Conservation (phyloP, 345 rosid species). For the Diplotaxis tenuifolia region DNA sequence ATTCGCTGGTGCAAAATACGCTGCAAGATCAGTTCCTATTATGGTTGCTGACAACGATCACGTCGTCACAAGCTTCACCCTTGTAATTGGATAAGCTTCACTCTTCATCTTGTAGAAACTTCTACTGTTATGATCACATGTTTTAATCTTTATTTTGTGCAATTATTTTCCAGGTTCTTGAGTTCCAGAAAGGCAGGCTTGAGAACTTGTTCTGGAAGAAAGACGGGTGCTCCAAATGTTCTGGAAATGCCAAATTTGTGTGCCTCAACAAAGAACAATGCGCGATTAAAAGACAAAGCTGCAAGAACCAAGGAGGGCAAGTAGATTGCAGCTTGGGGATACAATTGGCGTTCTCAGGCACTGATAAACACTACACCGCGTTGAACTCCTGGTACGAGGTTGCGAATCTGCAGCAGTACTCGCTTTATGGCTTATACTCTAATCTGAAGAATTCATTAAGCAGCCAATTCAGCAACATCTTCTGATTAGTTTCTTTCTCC, state of each 20-base stretch:
- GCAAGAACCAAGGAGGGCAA: conserved; percentile 65
- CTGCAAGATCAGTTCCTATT: conserved; percentile 81
- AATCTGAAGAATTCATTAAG: conserved; percentile 74
- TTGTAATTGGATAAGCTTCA: conserved; percentile 50
- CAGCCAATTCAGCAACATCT: conserved; percentile 59
- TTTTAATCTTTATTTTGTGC: neutral
- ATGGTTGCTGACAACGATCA: conserved; percentile 72
- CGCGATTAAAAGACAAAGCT: conserved; percentile 62
- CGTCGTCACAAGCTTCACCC: conserved; percentile 88
- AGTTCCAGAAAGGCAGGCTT: conserved; percentile 87
- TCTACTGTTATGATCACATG: neutral
- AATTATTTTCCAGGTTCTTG: conserved; percentile 62
- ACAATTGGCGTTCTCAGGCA: conserved; percentile 94
- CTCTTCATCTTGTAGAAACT: neutral
- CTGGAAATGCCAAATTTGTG: conserved; percentile 53
- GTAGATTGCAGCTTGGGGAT: conserved; percentile 96
- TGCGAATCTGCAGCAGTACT: conserved; percentile 85
- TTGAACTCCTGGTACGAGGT: conserved; percentile 98
- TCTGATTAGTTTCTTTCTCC: conserved; percentile 39
- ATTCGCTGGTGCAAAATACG: conserved; percentile 94
- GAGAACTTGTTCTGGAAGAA: conserved; percentile 94
- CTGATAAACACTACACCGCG: conserved; percentile 78
- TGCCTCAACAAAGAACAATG: conserved; percentile 88
- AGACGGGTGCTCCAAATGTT: conserved; percentile 84
- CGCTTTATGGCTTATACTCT: conserved; percentile 78